Evolutionary conservation across 306 rosid species (phyloP), one percentile per base, ranked within the genome.

Genomic region (Astragalus membranaceus): DNA sequence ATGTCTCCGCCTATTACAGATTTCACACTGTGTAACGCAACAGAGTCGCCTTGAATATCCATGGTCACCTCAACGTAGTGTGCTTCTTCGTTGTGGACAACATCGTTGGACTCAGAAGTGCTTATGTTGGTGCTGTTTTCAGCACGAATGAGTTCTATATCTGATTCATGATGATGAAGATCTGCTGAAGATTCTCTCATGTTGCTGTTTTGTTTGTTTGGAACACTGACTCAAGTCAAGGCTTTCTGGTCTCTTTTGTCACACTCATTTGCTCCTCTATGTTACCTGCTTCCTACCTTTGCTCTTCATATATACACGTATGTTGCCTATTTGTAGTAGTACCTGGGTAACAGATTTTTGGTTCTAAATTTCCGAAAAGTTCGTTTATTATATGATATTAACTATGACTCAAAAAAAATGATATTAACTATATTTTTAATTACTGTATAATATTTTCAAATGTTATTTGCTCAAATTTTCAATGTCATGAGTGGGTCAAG

Each of bases 1-100:
- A 36, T 13, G 12, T 47, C 80, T 33, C 32, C 72, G 2, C 57
- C 80, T 5, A 29, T 46, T 59, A 72, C 64, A 55, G 72, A 43
- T 70, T 79, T 70, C 53, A 85, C 75, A 29, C 85, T 85, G 42
- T 76, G 86, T 20, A 82, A 64, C 67, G 85, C 89, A 59, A 82
- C 75, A 26, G 87, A 74, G 8, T 39, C 77, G 36, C 82, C 81
- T 70, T 80, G 72, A 30, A 79, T 63, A 8, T 79, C 89, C 89
- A 85, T 74, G 30, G 79, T 82, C 53, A 77, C 78, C 67, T 85
- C 85, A 61, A 85, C 86, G n/a, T 53, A 73, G 36, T 56, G 60
- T 72, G 9, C 77, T 15, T 69, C 81, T 5, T 50, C 69, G 51
- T 39, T 48, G 53, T 48, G 57, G 1, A n/a, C 73, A 46, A 30